Percentiles rank a stretch among this genome's conserved stretches.
phyloP scores from a whole-genome alignment of 345 rosid species.

The Hibiscus trionum region DNA sequence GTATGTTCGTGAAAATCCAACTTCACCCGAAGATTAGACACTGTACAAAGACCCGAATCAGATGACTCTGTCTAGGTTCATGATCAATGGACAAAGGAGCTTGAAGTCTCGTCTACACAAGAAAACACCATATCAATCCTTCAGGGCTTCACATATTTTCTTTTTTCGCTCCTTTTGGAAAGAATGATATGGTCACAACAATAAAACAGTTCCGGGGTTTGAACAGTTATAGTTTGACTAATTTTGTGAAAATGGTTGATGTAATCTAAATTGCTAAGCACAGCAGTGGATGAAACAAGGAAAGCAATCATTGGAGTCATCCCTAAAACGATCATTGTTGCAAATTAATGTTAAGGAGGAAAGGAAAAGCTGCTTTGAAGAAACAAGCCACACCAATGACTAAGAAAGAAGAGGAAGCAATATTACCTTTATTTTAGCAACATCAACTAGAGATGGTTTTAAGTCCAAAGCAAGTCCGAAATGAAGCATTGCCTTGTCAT shows the following conservation, averaged over 20 bases:
- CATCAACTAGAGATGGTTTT: conserved; percentile 68
- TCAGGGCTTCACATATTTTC: background rate
- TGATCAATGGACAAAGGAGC: background rate
- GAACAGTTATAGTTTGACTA: background rate
- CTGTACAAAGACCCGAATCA: no score
- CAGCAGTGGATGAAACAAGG: background rate
- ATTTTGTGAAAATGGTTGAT: background rate
- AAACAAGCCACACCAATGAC: background rate
- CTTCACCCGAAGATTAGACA: background rate
- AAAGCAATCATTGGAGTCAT: background rate
- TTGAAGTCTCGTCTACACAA: background rate
- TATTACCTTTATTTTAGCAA: conserved; percentile 65
- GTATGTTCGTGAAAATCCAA: background rate
- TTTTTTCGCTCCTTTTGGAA: background rate
- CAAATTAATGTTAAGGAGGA: background rate
- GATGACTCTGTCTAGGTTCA: background rate
- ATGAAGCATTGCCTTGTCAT: conserved; percentile 76
- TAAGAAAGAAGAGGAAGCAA: background rate
- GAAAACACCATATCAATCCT: background rate
- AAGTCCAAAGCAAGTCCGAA: conserved; percentile 82
- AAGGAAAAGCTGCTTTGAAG: background rate
- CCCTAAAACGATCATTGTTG: background rate
- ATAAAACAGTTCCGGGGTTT: background rate
- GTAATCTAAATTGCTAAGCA: background rate
- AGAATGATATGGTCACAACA: background rate